Conservation (phyloP, 345 rosid species). For the Hibiscus tridactylites region DNA sequence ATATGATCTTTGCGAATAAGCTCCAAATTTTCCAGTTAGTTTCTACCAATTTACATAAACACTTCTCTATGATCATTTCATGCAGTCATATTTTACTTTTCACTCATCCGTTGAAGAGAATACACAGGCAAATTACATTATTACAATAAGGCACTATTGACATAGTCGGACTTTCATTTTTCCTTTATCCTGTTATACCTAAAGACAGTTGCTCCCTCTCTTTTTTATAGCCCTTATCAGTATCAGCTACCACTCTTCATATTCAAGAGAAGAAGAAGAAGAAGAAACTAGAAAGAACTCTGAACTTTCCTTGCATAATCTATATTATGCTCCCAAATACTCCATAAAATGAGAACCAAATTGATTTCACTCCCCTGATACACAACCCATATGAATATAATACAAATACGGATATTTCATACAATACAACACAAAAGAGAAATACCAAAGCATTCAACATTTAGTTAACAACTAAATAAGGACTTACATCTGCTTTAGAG, state of each 20-base stretch:
- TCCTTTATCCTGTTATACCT: not conserved
- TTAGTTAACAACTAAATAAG: not conserved
- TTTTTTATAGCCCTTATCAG: not conserved
- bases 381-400: not conserved
- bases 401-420: not conserved
- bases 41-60: not conserved
- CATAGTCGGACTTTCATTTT: not conserved
- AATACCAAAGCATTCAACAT: not conserved
- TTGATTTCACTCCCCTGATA: not conserved
- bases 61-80: not conserved
- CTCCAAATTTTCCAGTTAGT: not conserved
- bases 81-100: not conserved
- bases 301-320: not conserved
- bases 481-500: slow-evolving; percentile 65
- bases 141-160: not conserved
- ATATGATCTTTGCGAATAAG: not conserved
- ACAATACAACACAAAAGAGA: not conserved
- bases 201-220: not conserved
- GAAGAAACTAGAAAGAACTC: not conserved
- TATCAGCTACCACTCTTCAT: not conserved
- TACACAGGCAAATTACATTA: not conserved
- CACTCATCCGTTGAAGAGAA: not conserved
- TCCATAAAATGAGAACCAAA: not conserved
- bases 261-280: not conserved
- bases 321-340: not conserved